Percentiles rank a stretch among this genome's conserved stretches.
These are phyloP conservation scores for Penicillium malachiteum DNA, from an alignment of 495 filamentous ascomycete species.

Conservation along the genomic window DNA sequence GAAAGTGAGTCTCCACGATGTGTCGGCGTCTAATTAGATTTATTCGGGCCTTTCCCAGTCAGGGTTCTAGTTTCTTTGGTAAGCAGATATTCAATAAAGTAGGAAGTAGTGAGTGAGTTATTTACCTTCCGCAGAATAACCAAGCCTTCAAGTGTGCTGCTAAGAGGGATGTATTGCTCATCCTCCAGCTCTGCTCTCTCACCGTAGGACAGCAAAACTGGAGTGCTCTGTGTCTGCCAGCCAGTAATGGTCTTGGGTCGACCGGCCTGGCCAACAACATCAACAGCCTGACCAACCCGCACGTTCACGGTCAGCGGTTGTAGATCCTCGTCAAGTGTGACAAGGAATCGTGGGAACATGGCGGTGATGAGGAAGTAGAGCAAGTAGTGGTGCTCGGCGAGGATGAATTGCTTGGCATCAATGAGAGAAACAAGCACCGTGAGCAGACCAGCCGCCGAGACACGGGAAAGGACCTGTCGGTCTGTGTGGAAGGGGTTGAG, in stretches of 20 bases:
- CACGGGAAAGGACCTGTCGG: conserved; percentile 88
- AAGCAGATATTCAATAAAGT: conserved; percentile 14
- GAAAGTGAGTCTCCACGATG: conserved; percentile 16
- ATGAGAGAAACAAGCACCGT: conserved; percentile 89
- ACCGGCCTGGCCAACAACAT: conserved; percentile 96
- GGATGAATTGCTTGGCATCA: conserved; percentile 92
- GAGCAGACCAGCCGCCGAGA: conserved; percentile 85
- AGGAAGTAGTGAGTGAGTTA: neutral
- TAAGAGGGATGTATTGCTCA: conserved; percentile 91
- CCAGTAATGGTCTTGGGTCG: conserved; percentile 98
- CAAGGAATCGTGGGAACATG: conserved; percentile 93
- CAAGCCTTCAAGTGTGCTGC: conserved; percentile 87
- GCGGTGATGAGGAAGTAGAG: conserved; percentile 98
- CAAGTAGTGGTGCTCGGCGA: conserved; percentile 85
- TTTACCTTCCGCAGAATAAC: conserved; percentile 95
- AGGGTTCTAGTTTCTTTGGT: conserved; percentile 47
- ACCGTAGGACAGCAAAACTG: conserved; percentile 86
- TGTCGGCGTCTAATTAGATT: conserved; percentile 20
- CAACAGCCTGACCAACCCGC: conserved; percentile 94
- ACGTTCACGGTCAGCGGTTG: conserved; percentile 95
- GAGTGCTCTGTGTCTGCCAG: conserved; percentile 99
- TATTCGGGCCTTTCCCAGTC: conserved; percentile 51
- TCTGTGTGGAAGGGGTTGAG: conserved; percentile 98
- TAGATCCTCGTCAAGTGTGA: conserved; percentile 91
- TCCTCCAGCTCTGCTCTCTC: conserved; percentile 97